phyloP scores from a whole-genome alignment of 306 rosid species.

The Begonia masoniana region DNA sequence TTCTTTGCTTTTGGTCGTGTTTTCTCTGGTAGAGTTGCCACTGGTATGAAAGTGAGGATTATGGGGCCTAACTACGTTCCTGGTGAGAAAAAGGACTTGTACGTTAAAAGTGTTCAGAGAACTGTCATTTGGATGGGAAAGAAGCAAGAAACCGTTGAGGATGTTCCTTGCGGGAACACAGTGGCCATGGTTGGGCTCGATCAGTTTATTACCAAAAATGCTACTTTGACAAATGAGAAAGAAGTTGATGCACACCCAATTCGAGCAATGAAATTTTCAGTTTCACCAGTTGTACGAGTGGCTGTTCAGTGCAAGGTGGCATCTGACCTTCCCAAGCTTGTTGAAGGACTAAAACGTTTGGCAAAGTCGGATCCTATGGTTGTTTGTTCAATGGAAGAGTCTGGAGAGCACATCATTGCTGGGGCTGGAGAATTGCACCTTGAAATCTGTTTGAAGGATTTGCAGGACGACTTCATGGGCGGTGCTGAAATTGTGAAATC shows the following conservation, averaged over 20 bases:
- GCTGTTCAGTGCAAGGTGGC: slow-evolving; percentile 91
- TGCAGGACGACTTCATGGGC: slow-evolving; percentile 83
- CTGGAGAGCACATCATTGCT: slow-evolving; percentile 83
- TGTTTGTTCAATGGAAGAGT: slow-evolving; percentile 66
- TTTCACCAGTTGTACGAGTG: slow-evolving; percentile 76
- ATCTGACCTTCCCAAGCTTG: slow-evolving; percentile 85
- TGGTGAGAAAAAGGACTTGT: slow-evolving; percentile 69
- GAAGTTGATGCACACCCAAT: slow-evolving; percentile 79
- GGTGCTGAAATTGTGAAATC: slow-evolving; percentile 75
- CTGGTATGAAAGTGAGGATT: slow-evolving; percentile 82
- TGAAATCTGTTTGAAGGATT: slow-evolving; percentile 78
- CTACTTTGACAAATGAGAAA: slow-evolving; percentile 79
- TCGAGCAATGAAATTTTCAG: slow-evolving; percentile 81
- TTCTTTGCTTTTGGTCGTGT: slow-evolving; percentile 88
- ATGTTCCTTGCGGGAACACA: slow-evolving; percentile 86
- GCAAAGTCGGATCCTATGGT: slow-evolving; percentile 96
- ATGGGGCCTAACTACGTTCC: slow-evolving; percentile 91
- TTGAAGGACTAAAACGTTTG: slow-evolving; percentile 73
- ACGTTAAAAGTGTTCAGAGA: slow-evolving; percentile 70
- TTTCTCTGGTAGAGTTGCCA: slow-evolving; percentile 58
- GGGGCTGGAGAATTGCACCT: slow-evolving; percentile 93
- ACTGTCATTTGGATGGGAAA: slow-evolving; percentile 97
- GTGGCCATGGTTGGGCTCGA: slow-evolving; percentile 78
- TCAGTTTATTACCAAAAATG: slow-evolving; percentile 76
- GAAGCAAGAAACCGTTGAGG: slow-evolving; percentile 78